Percentiles rank a stretch among this genome's conserved stretches.
phyloP scores from a whole-genome alignment of 352 stramenopile genomes.

The Globisporangium mamillatum region DNA sequence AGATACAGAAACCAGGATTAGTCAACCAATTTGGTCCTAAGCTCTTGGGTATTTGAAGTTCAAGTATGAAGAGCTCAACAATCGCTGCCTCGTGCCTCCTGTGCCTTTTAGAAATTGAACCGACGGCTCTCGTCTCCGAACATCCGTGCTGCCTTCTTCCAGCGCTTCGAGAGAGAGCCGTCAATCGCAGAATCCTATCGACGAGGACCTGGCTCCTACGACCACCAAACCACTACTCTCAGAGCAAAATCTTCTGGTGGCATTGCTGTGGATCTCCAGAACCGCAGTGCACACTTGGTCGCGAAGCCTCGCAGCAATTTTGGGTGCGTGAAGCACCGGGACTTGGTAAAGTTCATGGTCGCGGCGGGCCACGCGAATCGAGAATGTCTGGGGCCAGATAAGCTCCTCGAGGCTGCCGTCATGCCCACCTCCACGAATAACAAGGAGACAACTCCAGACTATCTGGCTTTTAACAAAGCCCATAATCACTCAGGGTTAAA shows the following conservation, averaged over 20 bases:
- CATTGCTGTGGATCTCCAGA: constrained; percentile 7
- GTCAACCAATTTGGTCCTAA: background rate
- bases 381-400: constrained; percentile 24
- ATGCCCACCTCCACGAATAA: constrained; percentile 29
- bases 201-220: constrained; percentile 31
- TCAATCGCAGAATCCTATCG: constrained; percentile 32
- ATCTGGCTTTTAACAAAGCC: constrained; percentile 38
- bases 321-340: constrained; percentile 30
- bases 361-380: constrained; percentile 40
- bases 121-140: constrained; percentile 31
- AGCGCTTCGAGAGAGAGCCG: constrained; percentile 29
- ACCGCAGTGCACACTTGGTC: constrained; percentile 7
- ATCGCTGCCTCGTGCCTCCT: background rate
- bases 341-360: constrained; percentile 50
- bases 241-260: background rate
- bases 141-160: constrained; percentile 26
- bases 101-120: constrained; percentile 26
- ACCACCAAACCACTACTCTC: background rate
- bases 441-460: constrained; percentile 25
- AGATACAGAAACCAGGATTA: background rate
- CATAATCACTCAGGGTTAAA: background rate
- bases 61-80: background rate
- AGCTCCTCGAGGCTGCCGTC: constrained; percentile 6
- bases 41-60: background rate
- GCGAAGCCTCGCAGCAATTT: constrained; percentile 25